Conservation (phyloP, 2,329 filamentous ascomycete species). For the Rhexocercosporidium sp. region DNA sequence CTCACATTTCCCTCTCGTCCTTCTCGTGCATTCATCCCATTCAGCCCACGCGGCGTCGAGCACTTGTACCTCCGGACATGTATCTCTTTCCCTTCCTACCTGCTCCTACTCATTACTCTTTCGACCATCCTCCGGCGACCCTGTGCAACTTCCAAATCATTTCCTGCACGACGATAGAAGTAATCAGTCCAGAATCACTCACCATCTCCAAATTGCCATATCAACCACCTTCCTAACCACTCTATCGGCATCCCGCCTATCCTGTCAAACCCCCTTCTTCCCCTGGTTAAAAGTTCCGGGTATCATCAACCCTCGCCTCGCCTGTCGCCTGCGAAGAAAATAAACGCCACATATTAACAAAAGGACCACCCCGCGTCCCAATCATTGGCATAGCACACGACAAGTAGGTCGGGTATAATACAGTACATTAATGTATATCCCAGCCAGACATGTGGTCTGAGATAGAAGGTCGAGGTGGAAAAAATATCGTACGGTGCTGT, state of each 20-base stretch:
- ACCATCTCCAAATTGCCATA: background rate
- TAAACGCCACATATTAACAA: background rate
- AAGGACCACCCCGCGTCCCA: background rate
- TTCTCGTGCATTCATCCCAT: background rate
- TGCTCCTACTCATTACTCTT: too few species aligned
- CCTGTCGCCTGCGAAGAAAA: background rate
- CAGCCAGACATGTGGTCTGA: background rate
- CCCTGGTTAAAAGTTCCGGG: background rate
- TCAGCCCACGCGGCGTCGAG: constrained; percentile 5
- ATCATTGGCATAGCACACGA: background rate
- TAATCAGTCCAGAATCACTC: background rate
- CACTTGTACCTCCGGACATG: constrained; percentile 4
- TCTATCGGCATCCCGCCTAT: background rate
- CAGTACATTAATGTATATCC: background rate
- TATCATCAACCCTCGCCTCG: background rate
- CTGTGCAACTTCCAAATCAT: background rate
- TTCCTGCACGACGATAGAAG: background rate
- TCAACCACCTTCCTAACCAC: background rate
- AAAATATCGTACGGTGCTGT: too few species aligned
- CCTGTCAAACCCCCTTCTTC: background rate
- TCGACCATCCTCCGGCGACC: background rate
- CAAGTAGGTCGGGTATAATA: background rate
- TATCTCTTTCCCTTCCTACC: background rate
- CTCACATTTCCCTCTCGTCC: background rate
- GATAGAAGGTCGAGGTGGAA: background rate